phyloP scores from a whole-genome alignment of 768 basidiomycete species.

The Infundibulicybe gibba region DNA sequence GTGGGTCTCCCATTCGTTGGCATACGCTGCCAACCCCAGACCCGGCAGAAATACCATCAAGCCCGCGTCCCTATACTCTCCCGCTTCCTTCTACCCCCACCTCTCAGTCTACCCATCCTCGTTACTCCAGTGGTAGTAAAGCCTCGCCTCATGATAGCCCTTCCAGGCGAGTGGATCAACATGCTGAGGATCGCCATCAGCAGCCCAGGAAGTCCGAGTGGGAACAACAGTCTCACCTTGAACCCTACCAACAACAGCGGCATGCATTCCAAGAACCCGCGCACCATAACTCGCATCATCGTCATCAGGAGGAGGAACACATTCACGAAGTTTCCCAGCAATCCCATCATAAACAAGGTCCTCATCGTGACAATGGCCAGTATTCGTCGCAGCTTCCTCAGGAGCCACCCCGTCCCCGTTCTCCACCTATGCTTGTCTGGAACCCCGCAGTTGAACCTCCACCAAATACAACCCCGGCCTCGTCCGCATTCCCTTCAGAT shows the following conservation, averaged over 20 bases:
- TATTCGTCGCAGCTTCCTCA: background rate
- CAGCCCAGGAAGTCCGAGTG: conserved; percentile 1
- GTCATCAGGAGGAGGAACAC: too few relatives aligned
- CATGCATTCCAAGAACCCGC: too few relatives aligned
- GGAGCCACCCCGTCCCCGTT: conserved; percentile 42
- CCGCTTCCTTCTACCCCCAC: conserved; percentile 49
- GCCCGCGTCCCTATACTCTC: conserved; percentile 47
- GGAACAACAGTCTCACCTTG: conserved; percentile 12
- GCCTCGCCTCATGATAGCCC: background rate
- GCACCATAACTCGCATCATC: too few relatives aligned
- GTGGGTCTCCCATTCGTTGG: conserved; percentile 35
- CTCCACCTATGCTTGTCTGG: conserved; percentile 72
- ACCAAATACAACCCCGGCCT: conserved; percentile 53
- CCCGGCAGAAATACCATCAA: conserved; percentile 57
- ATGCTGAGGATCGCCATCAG: conserved; percentile 10
- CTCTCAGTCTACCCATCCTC: conserved; percentile 10
- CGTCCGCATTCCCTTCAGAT: conserved; percentile 62
- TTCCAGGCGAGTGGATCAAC: conserved; percentile 8
- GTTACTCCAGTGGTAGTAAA: background rate
- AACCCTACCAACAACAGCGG: background rate
- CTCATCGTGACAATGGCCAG: too few relatives aligned
- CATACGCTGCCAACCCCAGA: conserved; percentile 58
- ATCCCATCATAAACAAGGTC: too few relatives aligned
- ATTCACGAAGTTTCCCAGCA: too few relatives aligned
- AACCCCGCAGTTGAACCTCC: conserved; percentile 81